These are phyloP conservation scores for Pseudocercospora vitis DNA, from an alignment of 2,329 filamentous ascomycete species.

Conservation along the genomic window DNA sequence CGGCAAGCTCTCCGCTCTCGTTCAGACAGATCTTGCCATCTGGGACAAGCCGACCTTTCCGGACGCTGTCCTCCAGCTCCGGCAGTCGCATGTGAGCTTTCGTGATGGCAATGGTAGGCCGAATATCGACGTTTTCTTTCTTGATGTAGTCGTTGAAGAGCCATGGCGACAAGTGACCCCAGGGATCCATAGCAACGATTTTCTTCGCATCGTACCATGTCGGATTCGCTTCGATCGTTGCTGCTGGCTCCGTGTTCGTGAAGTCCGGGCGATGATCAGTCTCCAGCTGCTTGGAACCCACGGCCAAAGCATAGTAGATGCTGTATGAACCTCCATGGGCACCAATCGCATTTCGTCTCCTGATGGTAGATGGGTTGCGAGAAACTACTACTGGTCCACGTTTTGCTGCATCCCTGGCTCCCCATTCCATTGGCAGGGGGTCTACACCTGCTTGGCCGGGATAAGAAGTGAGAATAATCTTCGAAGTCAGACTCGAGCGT, in stretches of 20 bases:
- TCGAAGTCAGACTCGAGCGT: conserved; percentile 50
- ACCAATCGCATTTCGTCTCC: conserved; percentile 72
- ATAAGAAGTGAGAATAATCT: conserved; percentile 77
- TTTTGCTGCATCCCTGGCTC: conserved; percentile 68
- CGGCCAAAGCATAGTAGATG: conserved; percentile 89
- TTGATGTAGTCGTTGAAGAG: conserved; percentile 77
- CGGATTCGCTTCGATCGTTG: conserved; percentile 80
- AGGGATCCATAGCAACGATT: conserved; percentile 96
- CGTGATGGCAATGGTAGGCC: conserved; percentile 83
- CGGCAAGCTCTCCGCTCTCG: conserved; percentile 78
- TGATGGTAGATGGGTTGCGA: conserved; percentile 70
- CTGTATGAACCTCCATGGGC: conserved; percentile 89
- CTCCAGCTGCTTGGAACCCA: conserved; percentile 86
- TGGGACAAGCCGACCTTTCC: conserved; percentile 68
- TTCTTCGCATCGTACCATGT: conserved; percentile 89
- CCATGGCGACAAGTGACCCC: conserved; percentile 83
- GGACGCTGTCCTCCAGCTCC: conserved; percentile 87
- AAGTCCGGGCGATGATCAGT: conserved; percentile 76
- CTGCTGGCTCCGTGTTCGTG: conserved; percentile 89
- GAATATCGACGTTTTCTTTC: conserved; percentile 64
- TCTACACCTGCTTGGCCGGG: conserved; percentile 84
- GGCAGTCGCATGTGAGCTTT: conserved; percentile 96
- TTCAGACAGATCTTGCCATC: conserved; percentile 93
- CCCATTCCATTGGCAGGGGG: conserved; percentile 86
- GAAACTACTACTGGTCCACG: conserved; percentile 89